Percentiles rank a stretch among this genome's conserved stretches.
Conservation (phyloP, 23 red algal genomes). For the Agarophyton chilense region DNA sequence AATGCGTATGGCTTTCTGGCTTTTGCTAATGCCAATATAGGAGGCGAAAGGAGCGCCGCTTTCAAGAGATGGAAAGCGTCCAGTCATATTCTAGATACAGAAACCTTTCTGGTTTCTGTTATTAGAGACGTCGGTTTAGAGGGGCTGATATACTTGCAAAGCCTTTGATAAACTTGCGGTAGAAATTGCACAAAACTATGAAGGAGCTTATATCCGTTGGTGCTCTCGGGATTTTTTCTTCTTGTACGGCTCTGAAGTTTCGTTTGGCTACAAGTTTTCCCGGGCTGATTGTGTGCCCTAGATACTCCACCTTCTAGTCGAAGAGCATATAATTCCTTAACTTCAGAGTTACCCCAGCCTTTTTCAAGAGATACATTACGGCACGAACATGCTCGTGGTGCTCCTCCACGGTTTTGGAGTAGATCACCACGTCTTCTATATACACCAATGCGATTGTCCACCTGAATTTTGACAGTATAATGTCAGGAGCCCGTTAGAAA, state of each 20-base stretch:
- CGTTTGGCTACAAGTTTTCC: not conserved
- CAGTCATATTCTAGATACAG: not conserved
- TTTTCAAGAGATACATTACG: not conserved
- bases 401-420: not conserved
- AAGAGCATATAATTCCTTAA: too few relatives aligned
- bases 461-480: too few relatives aligned
- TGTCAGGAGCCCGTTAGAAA: too few relatives aligned
- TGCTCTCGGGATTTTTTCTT: conserved; percentile 1
- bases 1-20: not conserved
- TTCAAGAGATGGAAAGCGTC: conserved; percentile 30
- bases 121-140: too few relatives aligned
- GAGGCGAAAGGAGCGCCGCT: not conserved
- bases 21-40: conserved; percentile 15
- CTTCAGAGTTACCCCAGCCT: too few relatives aligned
- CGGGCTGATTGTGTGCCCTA: too few relatives aligned
- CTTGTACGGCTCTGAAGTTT: not conserved
- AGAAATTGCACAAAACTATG: too few relatives aligned
- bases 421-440: conserved; percentile 2
- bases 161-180: too few relatives aligned
- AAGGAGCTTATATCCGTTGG: conserved; percentile 15
- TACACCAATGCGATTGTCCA: too few relatives aligned
- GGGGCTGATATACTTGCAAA: too few relatives aligned
- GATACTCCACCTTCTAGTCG: too few relatives aligned
- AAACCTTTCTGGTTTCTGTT: not conserved
- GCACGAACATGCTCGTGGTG: not conserved